These are phyloP conservation scores for Gyromitra esculenta DNA, from an alignment of 2,329 filamentous ascomycete genomes.

Conservation along the genomic window DNA sequence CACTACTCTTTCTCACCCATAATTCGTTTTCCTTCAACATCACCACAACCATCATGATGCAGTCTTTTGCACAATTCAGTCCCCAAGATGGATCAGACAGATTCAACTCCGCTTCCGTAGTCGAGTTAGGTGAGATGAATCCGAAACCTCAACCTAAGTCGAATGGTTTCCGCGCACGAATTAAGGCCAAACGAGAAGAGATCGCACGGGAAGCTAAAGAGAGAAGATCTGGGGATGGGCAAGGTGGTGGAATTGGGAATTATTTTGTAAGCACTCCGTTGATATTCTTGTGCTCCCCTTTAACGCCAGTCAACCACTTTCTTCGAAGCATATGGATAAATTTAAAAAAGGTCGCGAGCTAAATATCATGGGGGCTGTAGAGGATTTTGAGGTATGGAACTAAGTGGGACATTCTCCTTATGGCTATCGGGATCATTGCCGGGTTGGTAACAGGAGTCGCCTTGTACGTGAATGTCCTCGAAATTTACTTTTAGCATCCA, in stretches of 20 bases:
- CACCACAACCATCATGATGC: not conserved
- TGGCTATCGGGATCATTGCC: slow-evolving; percentile 38
- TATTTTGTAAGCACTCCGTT: slow-evolving; percentile 39
- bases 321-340: not conserved
- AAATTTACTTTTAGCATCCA: not conserved
- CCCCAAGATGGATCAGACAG: not conserved
- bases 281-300: not conserved
- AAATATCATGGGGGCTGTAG: slow-evolving; percentile 7
- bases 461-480: slow-evolving; percentile 27
- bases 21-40: not conserved
- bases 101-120: not conserved
- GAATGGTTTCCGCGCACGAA: slow-evolving; percentile 14
- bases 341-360: not conserved
- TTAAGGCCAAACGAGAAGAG: slow-evolving; percentile 23
- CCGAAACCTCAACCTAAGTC: not conserved
- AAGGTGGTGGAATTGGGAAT: slow-evolving; percentile 40
- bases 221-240: slow-evolving; percentile 32
- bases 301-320: not conserved
- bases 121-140: slow-evolving; percentile 15
- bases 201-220: not conserved
- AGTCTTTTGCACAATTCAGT: not conserved
- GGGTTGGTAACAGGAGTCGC: slow-evolving; percentile 36
- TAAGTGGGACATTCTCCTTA: slow-evolving; percentile 32
- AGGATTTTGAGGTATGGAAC: slow-evolving; percentile 46
- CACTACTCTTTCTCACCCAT: not conserved